Evolutionary conservation across 257 asterid species (phyloP).

Genomic region (Capsicum rhomboideum): DNA sequence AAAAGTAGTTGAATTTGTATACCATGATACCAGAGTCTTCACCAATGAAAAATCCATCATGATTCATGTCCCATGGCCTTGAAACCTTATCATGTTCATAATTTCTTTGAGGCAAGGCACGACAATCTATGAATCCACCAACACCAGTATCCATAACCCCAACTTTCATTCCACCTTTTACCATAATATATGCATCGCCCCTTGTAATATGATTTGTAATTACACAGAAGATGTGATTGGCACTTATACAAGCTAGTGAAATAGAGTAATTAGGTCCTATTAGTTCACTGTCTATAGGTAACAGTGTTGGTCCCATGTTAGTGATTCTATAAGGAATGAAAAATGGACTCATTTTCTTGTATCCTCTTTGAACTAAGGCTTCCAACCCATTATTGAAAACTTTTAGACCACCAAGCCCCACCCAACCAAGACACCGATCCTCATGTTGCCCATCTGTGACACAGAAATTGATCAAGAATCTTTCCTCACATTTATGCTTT

Average conservation of each 20-base stretch:
- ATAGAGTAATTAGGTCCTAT: constrained; percentile 41
- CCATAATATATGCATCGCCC: constrained; percentile 44
- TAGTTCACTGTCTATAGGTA: constrained; percentile 33
- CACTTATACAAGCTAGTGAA: constrained; percentile 9
- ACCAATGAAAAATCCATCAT: constrained; percentile 5
- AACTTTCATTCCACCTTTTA: constrained; percentile 33
- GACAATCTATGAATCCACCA: constrained; percentile 43
- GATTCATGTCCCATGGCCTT: constrained; percentile 5
- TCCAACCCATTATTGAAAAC: constrained; percentile 34
- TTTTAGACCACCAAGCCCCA: constrained; percentile 35
- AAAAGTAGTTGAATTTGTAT: background rate
- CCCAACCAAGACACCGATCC: constrained; percentile 36
- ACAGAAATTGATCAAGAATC: background rate
- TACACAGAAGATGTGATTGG: constrained; percentile 34
- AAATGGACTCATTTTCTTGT: too few species aligned
- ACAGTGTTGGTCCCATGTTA: constrained; percentile 42
- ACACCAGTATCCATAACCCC: constrained; percentile 18
- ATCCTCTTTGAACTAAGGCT: too few species aligned
- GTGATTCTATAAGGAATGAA: constrained; percentile 37
- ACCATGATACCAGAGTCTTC: constrained; percentile 6
- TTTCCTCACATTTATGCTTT: too few species aligned
- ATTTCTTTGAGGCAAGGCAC: constrained; percentile 40
- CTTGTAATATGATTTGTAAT: constrained; percentile 42
- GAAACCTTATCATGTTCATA: constrained; percentile 16
- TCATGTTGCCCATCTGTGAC: constrained; percentile 31